Conservation (phyloP, 2,329 filamentous ascomycete species). For the Colletotrichum noveboracense region DNA sequence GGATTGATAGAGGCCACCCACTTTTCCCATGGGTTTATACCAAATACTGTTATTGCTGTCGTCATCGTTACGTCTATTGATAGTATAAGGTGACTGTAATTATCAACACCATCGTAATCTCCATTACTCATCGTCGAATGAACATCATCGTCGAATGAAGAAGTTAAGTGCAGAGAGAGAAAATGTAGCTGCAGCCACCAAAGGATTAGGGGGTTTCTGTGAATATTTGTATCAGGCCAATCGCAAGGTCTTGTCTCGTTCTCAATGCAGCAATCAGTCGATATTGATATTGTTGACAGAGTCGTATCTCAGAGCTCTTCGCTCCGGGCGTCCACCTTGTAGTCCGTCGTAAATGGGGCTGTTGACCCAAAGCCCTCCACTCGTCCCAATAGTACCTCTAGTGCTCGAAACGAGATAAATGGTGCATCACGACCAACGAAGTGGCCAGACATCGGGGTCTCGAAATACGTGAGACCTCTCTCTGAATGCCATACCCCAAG, state of each 20-base stretch:
- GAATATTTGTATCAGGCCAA: neutral
- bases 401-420: constrained; percentile 68
- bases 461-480: constrained; percentile 75
- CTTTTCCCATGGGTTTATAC: neutral
- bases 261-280: neutral
- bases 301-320: neutral
- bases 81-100: neutral
- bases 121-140: neutral
- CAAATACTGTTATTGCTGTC: no score
- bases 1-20: neutral
- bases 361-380: constrained; percentile 46
- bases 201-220: neutral
- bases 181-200: neutral
- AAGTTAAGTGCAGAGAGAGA: neutral
- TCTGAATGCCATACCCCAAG: constrained; percentile 75
- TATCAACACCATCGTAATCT: neutral
- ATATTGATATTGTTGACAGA: neutral
- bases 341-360: neutral
- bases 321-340: neutral
- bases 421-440: constrained; percentile 74
- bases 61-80: neutral
- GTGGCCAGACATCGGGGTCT: constrained; percentile 69
- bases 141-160: neutral
- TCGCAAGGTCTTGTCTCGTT: neutral
- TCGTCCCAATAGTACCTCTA: constrained; percentile 78